Percentiles rank a stretch among this genome's conserved stretches.
Conservation (phyloP, 2,329 filamentous ascomycete species). For the Metarhizium album region DNA sequence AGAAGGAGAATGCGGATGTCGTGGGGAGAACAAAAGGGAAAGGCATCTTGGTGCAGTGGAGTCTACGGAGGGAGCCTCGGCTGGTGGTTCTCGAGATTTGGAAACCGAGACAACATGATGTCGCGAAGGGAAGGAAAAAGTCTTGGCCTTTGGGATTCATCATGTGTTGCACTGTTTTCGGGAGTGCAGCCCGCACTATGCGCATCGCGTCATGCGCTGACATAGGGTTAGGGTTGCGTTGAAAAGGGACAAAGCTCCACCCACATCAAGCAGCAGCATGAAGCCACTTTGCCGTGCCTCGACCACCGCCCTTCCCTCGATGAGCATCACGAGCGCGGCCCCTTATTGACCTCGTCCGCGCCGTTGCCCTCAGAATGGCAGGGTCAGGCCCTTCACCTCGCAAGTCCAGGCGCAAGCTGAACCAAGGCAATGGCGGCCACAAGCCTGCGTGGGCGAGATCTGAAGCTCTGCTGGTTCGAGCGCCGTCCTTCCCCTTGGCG, state of each 20-base stretch:
- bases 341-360: constrained; percentile 3
- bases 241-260: too few species aligned
- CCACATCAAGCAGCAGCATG: background rate
- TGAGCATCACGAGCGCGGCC: background rate
- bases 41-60: constrained; percentile 56
- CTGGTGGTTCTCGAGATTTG: background rate
- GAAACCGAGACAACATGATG: background rate
- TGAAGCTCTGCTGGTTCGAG: constrained; percentile 38
- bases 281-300: background rate
- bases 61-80: background rate
- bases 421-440: constrained; percentile 29
- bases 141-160: background rate
- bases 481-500: constrained; percentile 78
- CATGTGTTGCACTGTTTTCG: background rate
- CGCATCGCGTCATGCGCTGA: background rate
- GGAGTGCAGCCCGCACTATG: background rate
- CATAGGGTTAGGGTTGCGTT: too few species aligned
- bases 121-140: background rate
- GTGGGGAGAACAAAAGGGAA: constrained; percentile 84
- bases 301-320: background rate
- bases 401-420: constrained; percentile 48
- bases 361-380: constrained; percentile 19
- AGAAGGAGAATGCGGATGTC: constrained; percentile 77
- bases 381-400: constrained; percentile 46
- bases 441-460: constrained; percentile 17